Base-by-base conservation (phyloP, 1,139 yeast species). In the Scheffersomyces segobiensis region DNA sequence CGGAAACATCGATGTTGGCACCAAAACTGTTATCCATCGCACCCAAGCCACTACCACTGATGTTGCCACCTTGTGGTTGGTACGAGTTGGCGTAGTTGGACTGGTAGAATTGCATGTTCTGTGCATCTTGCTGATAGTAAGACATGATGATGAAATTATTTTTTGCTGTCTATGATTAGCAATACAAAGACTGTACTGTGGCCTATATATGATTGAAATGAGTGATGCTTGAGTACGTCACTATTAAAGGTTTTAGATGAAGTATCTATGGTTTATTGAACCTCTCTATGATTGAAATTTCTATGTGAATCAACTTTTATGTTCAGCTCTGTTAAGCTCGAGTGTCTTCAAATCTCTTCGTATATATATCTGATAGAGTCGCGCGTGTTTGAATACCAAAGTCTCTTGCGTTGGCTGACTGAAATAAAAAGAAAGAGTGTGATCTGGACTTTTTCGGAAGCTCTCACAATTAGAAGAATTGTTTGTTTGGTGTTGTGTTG, bases 41-140 rank as follows among this genome's bases (percentile, higher is more conserved):
- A 5, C 83, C 83, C 69, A 77, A 59, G 32, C 68, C 66, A 24
- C 64, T 53, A 20, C 61, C 61, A 52, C 63, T 60, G 22, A 48
- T 48, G 21, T 24, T 24, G 3, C 63, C 62, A 51, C 62, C 64
- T 1, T 67, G 67, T 50, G 66, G 73, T 58, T 69, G 77, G 64
- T 66, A 78, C 46, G 72, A 54, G 59, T 70, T 71, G 55, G 76
- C 68, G 61, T 78, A 79, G 59, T 70, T 78, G 47, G 82, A 76
- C 61, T 80, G 83, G 65, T 80, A 80, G 69, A 80, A 80, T 59
- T 78, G 82, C 76, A 79, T 73, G 63, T 79, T 79, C 58, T 71
- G 78, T n/a, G 79, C 73, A 57, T 73, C 72, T 61, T 72, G 76
- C 58, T 77, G 81, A 63, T 77, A 78, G 61, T 78, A 78, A 5